Conservation (phyloP, 2,329 filamentous ascomycete species). For the Xylariaceae sp. region DNA sequence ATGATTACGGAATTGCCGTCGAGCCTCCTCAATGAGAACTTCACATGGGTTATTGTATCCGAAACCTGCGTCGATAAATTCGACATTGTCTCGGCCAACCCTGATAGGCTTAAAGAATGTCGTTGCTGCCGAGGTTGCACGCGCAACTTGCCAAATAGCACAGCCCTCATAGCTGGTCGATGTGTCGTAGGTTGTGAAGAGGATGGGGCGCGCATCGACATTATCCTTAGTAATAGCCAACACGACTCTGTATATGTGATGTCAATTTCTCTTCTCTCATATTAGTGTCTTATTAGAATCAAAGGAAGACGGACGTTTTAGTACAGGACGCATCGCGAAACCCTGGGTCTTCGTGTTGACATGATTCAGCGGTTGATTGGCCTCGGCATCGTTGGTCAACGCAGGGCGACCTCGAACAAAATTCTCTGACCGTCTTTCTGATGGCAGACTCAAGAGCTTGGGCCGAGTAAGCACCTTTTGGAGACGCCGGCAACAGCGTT, state of each 20-base stretch:
- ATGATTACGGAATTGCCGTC: constrained; percentile 22
- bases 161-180: constrained; percentile 21
- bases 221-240: constrained; percentile 29
- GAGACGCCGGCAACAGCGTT: constrained; percentile 10
- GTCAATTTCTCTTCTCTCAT: not conserved
- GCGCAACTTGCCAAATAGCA: constrained; percentile 32
- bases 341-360: constrained; percentile 22
- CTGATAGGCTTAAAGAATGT: constrained; percentile 32
- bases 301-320: constrained; percentile 27
- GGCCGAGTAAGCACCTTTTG: constrained; percentile 26
- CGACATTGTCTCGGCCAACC: constrained; percentile 26
- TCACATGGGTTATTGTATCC: constrained; percentile 35
- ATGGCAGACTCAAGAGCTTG: constrained; percentile 28
- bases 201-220: constrained; percentile 25
- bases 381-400: constrained; percentile 12
- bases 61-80: constrained; percentile 33
- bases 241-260: not conserved
- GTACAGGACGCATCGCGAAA: constrained; percentile 26
- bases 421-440: constrained; percentile 12
- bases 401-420: constrained; percentile 19
- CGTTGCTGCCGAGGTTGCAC: constrained; percentile 31
- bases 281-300: not conserved
- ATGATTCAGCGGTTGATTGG: constrained; percentile 15
- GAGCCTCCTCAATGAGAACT: constrained; percentile 30
- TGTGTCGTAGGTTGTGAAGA: constrained; percentile 31